These are phyloP conservation scores for Kondoa subrosea DNA, from an alignment of 768 basidiomycete species.

Conservation along the genomic window DNA sequence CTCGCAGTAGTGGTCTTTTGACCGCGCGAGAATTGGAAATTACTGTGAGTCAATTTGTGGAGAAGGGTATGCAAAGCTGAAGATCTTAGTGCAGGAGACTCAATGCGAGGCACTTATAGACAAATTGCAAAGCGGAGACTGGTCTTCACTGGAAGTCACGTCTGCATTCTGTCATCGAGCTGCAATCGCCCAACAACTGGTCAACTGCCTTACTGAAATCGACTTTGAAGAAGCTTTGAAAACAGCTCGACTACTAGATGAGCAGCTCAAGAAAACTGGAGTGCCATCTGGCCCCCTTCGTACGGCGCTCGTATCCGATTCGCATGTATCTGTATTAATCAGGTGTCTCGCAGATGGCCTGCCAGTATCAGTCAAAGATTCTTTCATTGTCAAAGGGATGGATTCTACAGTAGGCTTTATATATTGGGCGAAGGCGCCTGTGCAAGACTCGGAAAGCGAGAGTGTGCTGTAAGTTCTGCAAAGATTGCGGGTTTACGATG, in stretches of 20 bases:
- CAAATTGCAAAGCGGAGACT: conserved; percentile 42
- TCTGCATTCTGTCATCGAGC: conserved; percentile 44
- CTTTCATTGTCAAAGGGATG: neutral
- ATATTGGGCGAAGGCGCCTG: neutral
- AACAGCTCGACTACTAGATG: conserved; percentile 52
- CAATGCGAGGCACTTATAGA: conserved; percentile 30
- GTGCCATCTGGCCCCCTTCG: neutral
- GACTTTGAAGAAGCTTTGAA: conserved; percentile 54
- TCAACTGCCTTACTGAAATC: conserved; percentile 68
- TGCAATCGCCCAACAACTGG: conserved; percentile 58
- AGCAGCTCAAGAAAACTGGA: neutral
- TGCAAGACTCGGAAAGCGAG: neutral
- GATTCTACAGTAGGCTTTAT: neutral
- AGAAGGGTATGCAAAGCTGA: conserved; percentile 26
- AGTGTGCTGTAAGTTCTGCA: neutral
- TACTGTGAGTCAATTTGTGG: conserved; percentile 39
- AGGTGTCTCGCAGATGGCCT: too few species aligned
- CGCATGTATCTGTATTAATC: too few species aligned
- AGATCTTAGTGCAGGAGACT: neutral
- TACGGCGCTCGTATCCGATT: too few species aligned
- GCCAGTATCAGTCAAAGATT: neutral
- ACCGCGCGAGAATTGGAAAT: conserved; percentile 44
- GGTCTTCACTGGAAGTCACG: conserved; percentile 37
- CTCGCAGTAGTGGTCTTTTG: conserved; percentile 38
- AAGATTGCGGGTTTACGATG: neutral